phyloP scores from a whole-genome alignment of 768 basidiomycete species.

The Coprinopsis marcescibilis region DNA sequence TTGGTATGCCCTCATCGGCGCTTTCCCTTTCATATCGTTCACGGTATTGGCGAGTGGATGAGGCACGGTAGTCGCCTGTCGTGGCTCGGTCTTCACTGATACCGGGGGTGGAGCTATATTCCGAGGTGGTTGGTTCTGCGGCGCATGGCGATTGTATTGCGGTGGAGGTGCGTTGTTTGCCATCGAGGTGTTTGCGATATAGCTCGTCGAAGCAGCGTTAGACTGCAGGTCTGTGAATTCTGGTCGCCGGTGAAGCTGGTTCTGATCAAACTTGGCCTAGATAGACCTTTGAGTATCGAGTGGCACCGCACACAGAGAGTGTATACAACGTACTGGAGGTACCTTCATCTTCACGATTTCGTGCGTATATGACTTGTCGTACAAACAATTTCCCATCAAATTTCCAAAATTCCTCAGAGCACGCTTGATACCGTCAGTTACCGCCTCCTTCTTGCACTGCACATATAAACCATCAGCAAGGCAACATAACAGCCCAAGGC shows the following conservation, averaged over 20 bases:
- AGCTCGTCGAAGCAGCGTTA: conserved; percentile 14
- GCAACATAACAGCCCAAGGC: neutral
- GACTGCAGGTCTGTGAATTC: conserved; percentile 54
- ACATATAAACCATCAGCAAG: conserved; percentile 6
- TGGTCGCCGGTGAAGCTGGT: conserved; percentile 62
- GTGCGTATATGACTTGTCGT: conserved; percentile 85
- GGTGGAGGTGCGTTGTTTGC: conserved; percentile 2
- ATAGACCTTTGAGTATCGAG: neutral
- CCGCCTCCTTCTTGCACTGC: conserved; percentile 97
- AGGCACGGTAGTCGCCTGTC: neutral
- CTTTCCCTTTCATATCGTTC: conserved; percentile 11
- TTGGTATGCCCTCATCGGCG: conserved; percentile 6
- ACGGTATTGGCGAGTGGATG: conserved; percentile 6
- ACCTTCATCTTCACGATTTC: conserved; percentile 87
- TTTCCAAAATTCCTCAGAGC: conserved; percentile 91
- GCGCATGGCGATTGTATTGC: neutral
- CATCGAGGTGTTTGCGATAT: conserved; percentile 8
- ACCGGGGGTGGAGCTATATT: neutral
- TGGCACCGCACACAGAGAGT: neutral
- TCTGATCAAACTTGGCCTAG: conserved; percentile 64
- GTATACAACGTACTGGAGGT: conserved; percentile 53
- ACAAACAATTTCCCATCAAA: conserved; percentile 93
- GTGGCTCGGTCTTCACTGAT: conserved; percentile 1
- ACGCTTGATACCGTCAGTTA: conserved; percentile 92
- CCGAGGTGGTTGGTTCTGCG: neutral